phyloP scores from a whole-genome alignment of 768 basidiomycete species.

The Galerina marginata region DNA sequence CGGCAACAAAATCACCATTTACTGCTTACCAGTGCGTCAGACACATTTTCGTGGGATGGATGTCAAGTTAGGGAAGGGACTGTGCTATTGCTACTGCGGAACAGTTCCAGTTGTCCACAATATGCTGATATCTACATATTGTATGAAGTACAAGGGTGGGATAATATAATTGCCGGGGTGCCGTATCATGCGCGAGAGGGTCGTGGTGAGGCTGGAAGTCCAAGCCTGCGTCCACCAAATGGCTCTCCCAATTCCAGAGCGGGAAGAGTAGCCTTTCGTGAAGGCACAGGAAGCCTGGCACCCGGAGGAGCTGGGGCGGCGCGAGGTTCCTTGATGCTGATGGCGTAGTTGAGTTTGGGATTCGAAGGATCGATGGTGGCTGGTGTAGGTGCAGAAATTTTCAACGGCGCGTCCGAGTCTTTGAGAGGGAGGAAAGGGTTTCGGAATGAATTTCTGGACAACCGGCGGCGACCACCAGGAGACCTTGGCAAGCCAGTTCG shows the following conservation, averaged over 20 bases:
- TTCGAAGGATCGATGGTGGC: slow-evolving; percentile 19
- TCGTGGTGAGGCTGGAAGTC: slow-evolving; percentile 23
- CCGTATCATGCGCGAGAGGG: slow-evolving; percentile 6
- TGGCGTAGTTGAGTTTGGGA: slow-evolving; percentile 23
- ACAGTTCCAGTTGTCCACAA: neutral
- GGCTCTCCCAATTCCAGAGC: slow-evolving; percentile 19
- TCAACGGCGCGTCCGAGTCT: slow-evolving; percentile 30
- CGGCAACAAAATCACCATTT: no score
- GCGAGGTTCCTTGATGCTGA: slow-evolving; percentile 21
- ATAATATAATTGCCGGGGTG: no score
- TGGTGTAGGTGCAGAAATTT: slow-evolving; percentile 26
- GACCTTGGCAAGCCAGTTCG: slow-evolving; percentile 37
- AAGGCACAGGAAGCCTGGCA: slow-evolving; percentile 1
- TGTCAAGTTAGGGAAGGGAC: no score
- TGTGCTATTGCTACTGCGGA: no score
- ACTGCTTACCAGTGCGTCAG: no score
- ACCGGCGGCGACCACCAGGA: slow-evolving; percentile 35
- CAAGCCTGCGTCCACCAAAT: slow-evolving; percentile 19
- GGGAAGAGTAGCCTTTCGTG: slow-evolving; percentile 16
- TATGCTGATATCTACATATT: neutral
- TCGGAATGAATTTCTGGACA: slow-evolving; percentile 36
- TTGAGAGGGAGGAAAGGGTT: slow-evolving; percentile 46
- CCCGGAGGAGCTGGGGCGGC: slow-evolving; percentile 20
- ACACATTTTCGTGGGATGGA: no score
- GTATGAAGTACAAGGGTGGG: no score